Base-by-base conservation (phyloP, 345 rosid genomes). In the Cardiospermum halicacabum region DNA sequence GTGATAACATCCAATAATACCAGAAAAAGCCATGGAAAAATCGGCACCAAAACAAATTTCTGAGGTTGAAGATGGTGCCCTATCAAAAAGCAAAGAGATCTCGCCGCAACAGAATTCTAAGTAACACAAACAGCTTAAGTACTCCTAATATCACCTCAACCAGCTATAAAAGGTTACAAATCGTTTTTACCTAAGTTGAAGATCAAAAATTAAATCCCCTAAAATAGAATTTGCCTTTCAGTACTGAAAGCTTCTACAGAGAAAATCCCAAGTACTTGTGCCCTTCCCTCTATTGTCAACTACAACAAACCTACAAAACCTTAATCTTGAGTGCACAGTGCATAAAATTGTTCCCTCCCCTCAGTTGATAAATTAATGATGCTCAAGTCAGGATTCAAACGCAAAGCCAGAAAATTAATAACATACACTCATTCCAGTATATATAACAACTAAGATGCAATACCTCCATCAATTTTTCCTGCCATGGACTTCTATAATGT, bases 401-500 rank as follows among this genome's bases (percentile, higher is more conserved):
- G 36, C 30, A 36, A 34, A 63, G 32, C 28, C 67, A 1, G 16
- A 36, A 47, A 47, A 47, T 18, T 47, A 24, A 51, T 36, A 25
- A 34, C 11, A n/a, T n/a, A 53, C n/a, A 26, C 36, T 18, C 11
- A 50, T 22, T 49, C 22, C 7, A 32, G 2, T 8, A 32, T 10
- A 24, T 24, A n/a, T 5, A n/a, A n/a, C n/a, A n/a, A 19, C 3
- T 45, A 25, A 15, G 49, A 37, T 53, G 39, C 58, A n/a, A 40
- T 54, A 69, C 77, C 75, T 74, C n/a, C 1, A 58, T 89, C 82
- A 87, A 48, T 78, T 73, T 53, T 80, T 78, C 80, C 76, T 88
- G 32, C 53, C 56, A 72, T 80, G 80, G 58, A 88, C 98, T 83
- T 88, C 95, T 65, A 93, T 81, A 53, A 90, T 86, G 78, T 93